Conservation (phyloP, 257 asterid genomes). For the Solanum appendiculatum region DNA sequence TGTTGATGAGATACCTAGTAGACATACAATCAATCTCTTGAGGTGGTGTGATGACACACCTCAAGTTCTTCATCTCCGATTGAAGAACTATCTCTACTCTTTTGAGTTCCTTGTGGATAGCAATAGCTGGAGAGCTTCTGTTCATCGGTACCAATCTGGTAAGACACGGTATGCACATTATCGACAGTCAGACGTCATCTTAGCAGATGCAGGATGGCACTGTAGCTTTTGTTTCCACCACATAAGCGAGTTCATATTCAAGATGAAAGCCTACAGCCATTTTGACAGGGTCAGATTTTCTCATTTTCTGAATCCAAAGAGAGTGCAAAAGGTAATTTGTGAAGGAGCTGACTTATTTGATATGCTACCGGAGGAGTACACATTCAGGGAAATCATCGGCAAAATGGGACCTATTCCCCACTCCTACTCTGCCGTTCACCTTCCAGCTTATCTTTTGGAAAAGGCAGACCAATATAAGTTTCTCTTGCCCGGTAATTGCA, state of each 20-base stretch:
- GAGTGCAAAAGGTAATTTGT: constrained; percentile 71
- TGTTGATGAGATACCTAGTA: constrained; percentile 73
- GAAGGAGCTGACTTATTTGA: constrained; percentile 72
- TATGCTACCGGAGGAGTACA: constrained; percentile 86
- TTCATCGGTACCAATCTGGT: constrained; percentile 60
- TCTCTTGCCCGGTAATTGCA: constrained; percentile 73
- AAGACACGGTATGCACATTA: constrained; percentile 78
- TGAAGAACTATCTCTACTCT: constrained; percentile 69
- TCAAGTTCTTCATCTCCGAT: constrained; percentile 60
- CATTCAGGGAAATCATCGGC: constrained; percentile 66
- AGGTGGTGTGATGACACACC: constrained; percentile 78
- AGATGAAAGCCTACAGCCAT: constrained; percentile 84
- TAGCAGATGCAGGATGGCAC: constrained; percentile 79
- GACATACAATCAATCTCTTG: constrained; percentile 66
- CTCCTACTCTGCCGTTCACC: constrained; percentile 75
- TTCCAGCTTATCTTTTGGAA: constrained; percentile 77
- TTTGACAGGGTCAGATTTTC: constrained; percentile 69
- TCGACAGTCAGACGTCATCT: constrained; percentile 56
- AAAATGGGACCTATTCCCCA: constrained; percentile 80
- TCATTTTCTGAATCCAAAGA: constrained; percentile 53
- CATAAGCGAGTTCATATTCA: constrained; percentile 61
- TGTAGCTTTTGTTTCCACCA: constrained; percentile 77
- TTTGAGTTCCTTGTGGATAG: constrained; percentile 71
- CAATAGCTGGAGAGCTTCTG: constrained; percentile 79
- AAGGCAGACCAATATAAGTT: constrained; percentile 50